A percentile compares a stretch with the other conserved stretches of the same genome.
phyloP scores from a whole-genome alignment of 495 filamentous ascomycete genomes.

The Talaromyces stipitatus region DNA sequence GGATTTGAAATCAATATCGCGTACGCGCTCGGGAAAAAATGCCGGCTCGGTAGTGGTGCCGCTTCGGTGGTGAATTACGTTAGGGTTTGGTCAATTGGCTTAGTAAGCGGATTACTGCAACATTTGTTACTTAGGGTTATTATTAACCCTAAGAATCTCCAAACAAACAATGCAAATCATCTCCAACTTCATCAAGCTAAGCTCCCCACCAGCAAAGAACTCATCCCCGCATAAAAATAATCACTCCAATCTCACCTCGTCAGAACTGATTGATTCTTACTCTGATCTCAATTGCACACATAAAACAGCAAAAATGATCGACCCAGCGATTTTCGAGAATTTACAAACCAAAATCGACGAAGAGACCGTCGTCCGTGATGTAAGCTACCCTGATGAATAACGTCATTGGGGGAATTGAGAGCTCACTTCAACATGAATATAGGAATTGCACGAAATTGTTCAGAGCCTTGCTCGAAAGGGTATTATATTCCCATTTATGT shows the following conservation, averaged over 20 bases:
- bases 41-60: no score
- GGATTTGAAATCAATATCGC: no score
- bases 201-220: no score
- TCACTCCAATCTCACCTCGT: neutral
- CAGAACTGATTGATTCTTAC: neutral
- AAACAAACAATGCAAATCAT: no score
- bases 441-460: conserved; percentile 73
- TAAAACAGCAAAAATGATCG: conserved; percentile 42
- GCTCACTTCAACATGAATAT: neutral
- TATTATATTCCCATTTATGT: conserved; percentile 16
- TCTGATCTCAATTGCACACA: neutral
- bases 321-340: conserved; percentile 77
- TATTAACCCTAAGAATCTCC: no score
- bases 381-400: conserved; percentile 15
- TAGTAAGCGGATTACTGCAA: no score
- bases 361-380: conserved; percentile 71
- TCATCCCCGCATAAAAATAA: no score
- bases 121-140: no score
- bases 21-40: no score
- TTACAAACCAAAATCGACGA: conserved; percentile 88
- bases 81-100: no score
- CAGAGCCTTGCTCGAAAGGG: conserved; percentile 69
- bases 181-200: no score
- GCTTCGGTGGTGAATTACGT: no score
- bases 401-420: neutral